Evolutionary conservation across 2,329 filamentous ascomycete genomes (phyloP).

Genomic region (Karstenula rhodostoma): DNA sequence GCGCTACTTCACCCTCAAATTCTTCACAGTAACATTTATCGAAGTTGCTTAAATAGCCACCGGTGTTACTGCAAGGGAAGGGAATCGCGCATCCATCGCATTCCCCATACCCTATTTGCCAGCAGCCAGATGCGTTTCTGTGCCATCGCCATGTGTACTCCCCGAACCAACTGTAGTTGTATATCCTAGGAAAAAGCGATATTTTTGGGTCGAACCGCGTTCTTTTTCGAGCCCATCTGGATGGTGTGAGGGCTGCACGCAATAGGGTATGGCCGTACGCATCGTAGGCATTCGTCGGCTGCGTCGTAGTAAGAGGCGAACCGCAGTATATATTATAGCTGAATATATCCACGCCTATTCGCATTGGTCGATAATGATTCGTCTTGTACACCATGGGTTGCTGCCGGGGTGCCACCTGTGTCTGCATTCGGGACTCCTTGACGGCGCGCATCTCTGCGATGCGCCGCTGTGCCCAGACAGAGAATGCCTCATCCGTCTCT

Average conservation of each 20-base stretch:
- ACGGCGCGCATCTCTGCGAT: conserved; percentile 14
- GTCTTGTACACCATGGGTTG: neutral
- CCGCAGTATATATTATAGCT: neutral
- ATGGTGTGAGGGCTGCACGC: neutral
- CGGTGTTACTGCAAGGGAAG: neutral
- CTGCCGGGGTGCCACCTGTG: neutral
- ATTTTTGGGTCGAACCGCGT: neutral
- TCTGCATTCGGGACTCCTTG: neutral
- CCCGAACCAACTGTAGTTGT: neutral
- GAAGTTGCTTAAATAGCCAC: neutral
- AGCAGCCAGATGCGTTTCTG: conserved; percentile 3
- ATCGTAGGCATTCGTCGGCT: conserved; percentile 5
- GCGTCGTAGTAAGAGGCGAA: neutral
- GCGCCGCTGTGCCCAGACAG: conserved; percentile 9
- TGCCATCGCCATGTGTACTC: conserved; percentile 8
- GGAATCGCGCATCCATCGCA: neutral
- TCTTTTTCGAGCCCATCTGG: neutral
- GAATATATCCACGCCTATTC: neutral
- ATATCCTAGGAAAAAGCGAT: neutral
- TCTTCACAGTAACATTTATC: conserved; percentile 3
- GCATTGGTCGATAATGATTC: neutral
- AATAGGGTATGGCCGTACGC: conserved; percentile 7
- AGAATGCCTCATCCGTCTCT: neutral
- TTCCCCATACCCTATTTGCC: neutral
- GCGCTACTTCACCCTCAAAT: conserved; percentile 1